Evolutionary conservation across 2,329 filamentous ascomycete genomes (phyloP), one percentile per base, ranked within the genome.

Genomic region (Biscogniauxia marginata): DNA sequence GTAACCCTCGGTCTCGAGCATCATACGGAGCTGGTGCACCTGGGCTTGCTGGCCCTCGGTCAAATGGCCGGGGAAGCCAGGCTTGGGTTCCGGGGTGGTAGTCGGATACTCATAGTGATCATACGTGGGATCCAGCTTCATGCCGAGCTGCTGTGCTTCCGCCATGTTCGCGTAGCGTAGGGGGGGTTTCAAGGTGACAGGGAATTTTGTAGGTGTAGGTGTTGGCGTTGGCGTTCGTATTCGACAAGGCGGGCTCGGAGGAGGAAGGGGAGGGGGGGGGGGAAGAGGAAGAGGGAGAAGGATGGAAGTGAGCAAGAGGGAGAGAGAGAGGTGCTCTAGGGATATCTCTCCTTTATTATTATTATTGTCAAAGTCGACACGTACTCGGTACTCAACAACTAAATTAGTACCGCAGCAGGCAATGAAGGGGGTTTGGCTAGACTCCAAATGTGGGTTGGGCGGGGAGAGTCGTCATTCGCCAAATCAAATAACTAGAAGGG

Each of bases 21-120:
- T 83, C 76, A 85, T 78, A 61, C 95, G 87, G 72, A 99, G 81
- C 81, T 97, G 91, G 71, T 86, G 79, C 49, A 98, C 88, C 77
- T 93, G 88, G 53, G 91, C 92, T 84, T 96, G 89, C 79, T 98
- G 92, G 74, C 90, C 84, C 56, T 85, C 81, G 54, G 88, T 95
- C 68, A 96, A 89, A 75, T 96, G 85, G 72, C 95, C 95, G 60
- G 93, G 88, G 75, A 97, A 92, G 63, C 95, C 95, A 67, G 80
- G 79, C 71, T 87, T 84, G 48, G 82, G 73, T 65, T 85, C 84
- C 54, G 89, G 84, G 48, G 91, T 85, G 61, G 84, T 88, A 63
- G 87, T 91, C 61, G 95, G 95, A 80, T 85, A 98, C 76, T 97
- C 93, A 77, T 95, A 98, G 80, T 96, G 75, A 79, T 98, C 95